Evolutionary conservation across 331 rosid species (phyloP), one percentile per base, ranked within the genome.

Genomic region (Telfairia occidentalis): DNA sequence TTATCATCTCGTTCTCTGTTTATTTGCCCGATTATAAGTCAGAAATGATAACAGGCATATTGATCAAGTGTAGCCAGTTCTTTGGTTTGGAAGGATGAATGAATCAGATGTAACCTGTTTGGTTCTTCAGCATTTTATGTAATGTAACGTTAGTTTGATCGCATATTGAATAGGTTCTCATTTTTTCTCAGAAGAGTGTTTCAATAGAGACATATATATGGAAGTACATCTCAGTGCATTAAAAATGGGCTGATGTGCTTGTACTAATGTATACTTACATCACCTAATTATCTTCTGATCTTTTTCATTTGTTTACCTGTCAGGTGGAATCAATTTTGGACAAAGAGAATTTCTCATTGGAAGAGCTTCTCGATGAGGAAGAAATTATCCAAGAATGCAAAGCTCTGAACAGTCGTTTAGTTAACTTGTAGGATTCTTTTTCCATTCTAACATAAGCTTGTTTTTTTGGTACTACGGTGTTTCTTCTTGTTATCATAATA

Each of bases 371-470:
- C 28, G 99, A 95, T 60, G 99, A 95, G 81, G 99, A 95, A 80
- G 99, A 95, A 84, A 86, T 95, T 79, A 95, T 95, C 79, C 99
- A 95, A 85, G 99, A 95, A 83, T 95, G 97, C 99, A 95, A 95
- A 87, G 90, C 97, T 73, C 85, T 92, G 67, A 95, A 95, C 88
- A 95, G 96, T 70, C 97, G 99, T 40, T 96, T 95, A 76, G 89
- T 95, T 83, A 92, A 95, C 82, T 92, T 89, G 99, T 95, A 82
- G 83, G 63, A 76, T 76, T 78, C 74, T 23, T 26, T 73, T 64
- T 73, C 76, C 55, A 35, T 73, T 71, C 30, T 29, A 45, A 65
- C 49, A 54, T 32, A 32, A 40, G 24, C 40, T 16, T 78, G 23
- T 76, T 53, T 19, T 12, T 37, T 74, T 38, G 5, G 15, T 43